phyloP scores from a whole-genome alignment of 331 rosid species.

The Malus hybrid region DNA sequence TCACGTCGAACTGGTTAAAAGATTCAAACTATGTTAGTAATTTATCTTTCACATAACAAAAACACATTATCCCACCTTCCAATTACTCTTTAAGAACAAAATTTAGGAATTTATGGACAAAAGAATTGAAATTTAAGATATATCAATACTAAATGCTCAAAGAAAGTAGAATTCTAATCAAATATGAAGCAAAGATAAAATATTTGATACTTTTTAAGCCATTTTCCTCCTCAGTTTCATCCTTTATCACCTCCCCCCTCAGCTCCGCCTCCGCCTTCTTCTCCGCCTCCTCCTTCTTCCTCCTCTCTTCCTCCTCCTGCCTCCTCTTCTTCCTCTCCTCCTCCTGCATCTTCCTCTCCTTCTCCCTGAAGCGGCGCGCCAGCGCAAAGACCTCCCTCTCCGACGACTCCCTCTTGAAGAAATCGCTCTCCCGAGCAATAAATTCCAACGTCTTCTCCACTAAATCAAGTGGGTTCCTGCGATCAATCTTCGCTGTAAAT shows the following conservation, averaged over 20 bases:
- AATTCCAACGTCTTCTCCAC: slow-evolving; percentile 52
- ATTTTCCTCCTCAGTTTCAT: slow-evolving; percentile 10
- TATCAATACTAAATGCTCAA: background rate
- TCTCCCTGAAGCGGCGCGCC: slow-evolving; percentile 31
- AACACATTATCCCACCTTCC: background rate
- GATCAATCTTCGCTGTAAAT: slow-evolving; percentile 52
- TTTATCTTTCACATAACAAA: background rate
- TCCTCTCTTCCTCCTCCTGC: slow-evolving; percentile 24
- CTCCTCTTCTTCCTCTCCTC: slow-evolving; percentile 15
- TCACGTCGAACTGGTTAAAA: background rate
- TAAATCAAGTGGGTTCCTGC: slow-evolving; percentile 45
- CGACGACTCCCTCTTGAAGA: slow-evolving; percentile 27
- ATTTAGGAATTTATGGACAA: background rate
- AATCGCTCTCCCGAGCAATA: slow-evolving; percentile 46
- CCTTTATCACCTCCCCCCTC: background rate
- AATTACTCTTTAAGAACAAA: background rate
- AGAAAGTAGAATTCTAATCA: background rate
- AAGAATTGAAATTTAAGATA: background rate
- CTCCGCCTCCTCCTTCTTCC: background rate
- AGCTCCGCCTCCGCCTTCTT: slow-evolving; percentile 4
- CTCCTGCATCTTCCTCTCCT: slow-evolving; percentile 15
- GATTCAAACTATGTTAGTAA: background rate
- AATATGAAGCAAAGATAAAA: background rate
- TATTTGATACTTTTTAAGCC: slow-evolving; percentile 29
- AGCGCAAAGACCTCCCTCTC: slow-evolving; percentile 40